phyloP scores from a whole-genome alignment of 495 filamentous ascomycete genomes.

The Lepraria neglecta region DNA sequence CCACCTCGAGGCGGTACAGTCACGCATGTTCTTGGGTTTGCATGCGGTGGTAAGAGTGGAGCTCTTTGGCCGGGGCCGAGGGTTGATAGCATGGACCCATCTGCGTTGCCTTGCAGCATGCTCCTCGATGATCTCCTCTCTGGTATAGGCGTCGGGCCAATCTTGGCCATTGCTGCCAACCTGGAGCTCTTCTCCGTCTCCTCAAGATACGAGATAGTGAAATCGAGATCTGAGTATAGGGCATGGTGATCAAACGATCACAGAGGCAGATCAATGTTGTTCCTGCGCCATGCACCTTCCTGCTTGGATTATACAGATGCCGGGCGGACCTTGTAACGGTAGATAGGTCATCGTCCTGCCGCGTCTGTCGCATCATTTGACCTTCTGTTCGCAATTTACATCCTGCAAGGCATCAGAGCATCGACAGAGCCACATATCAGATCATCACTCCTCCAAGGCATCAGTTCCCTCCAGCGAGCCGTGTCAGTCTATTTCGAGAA shows the following conservation, averaged over 20 bases:
- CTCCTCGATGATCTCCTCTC: slow-evolving; percentile 25
- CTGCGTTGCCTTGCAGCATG: slow-evolving; percentile 8
- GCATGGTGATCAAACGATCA: neutral
- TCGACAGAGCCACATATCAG: slow-evolving; percentile 3
- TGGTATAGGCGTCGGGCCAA: slow-evolving; percentile 19
- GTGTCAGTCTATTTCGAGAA: neutral
- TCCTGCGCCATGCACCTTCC: slow-evolving; percentile 10
- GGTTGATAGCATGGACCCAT: slow-evolving; percentile 7
- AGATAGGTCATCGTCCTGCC: neutral
- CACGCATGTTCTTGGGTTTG: neutral
- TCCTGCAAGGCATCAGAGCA: neutral
- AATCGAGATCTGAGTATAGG: neutral
- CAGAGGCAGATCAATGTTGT: neutral
- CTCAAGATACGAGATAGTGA: neutral
- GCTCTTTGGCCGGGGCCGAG: neutral
- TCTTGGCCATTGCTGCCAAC: slow-evolving; percentile 12
- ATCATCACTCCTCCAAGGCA: neutral
- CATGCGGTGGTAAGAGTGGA: slow-evolving; percentile 11
- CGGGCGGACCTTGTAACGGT: neutral
- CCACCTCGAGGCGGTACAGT: slow-evolving; percentile 23
- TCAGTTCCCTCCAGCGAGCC: neutral
- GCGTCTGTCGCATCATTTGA: neutral
- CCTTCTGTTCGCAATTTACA: neutral
- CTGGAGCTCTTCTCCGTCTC: neutral
- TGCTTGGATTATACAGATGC: neutral